Evolutionary conservation across 352 stramenopile genomes (phyloP).

Genomic region (Pythium rhizo-oryzae): DNA sequence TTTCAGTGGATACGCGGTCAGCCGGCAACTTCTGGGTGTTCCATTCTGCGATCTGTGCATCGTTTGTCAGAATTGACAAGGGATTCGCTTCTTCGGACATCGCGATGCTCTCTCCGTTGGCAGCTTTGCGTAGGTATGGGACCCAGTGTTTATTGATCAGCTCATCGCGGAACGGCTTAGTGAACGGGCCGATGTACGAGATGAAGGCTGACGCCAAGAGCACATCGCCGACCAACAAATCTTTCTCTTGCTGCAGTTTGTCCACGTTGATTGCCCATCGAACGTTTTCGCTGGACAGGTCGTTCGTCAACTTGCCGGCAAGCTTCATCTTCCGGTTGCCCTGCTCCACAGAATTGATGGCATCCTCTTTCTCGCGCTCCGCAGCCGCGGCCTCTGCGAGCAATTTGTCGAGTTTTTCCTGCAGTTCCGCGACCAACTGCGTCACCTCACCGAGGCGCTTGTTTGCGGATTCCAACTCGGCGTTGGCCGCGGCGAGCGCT

Average conservation of each 20-base stretch:
- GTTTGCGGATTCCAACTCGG: conserved; percentile 92
- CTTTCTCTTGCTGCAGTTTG: conserved; percentile 91
- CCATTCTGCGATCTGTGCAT: conserved; percentile 93
- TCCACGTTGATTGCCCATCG: conserved; percentile 95
- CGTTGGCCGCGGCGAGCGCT: conserved; percentile 90
- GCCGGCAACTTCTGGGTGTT: conserved; percentile 93
- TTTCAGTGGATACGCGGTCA: conserved; percentile 94
- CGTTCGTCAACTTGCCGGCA: conserved; percentile 93
- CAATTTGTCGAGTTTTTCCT: conserved; percentile 93
- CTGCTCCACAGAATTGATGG: conserved; percentile 90
- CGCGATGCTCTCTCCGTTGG: conserved; percentile 84
- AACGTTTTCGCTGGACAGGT: conserved; percentile 95
- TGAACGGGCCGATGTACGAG: conserved; percentile 96
- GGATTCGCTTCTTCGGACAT: conserved; percentile 92
- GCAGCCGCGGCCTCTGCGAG: conserved; percentile 89
- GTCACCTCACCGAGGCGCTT: conserved; percentile 88
- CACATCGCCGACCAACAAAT: conserved; percentile 93
- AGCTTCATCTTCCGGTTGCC: conserved; percentile 96
- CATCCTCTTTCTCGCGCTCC: conserved; percentile 94
- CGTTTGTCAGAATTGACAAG: conserved; percentile 90
- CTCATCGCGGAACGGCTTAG: conserved; percentile 93
- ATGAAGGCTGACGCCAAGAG: conserved; percentile 95
- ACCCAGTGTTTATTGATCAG: conserved; percentile 95
- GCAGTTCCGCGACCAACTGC: conserved; percentile 90
- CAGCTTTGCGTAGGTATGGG: conserved; percentile 87